Conservation (phyloP, 257 asterid genomes). For the Lantana camara region DNA sequence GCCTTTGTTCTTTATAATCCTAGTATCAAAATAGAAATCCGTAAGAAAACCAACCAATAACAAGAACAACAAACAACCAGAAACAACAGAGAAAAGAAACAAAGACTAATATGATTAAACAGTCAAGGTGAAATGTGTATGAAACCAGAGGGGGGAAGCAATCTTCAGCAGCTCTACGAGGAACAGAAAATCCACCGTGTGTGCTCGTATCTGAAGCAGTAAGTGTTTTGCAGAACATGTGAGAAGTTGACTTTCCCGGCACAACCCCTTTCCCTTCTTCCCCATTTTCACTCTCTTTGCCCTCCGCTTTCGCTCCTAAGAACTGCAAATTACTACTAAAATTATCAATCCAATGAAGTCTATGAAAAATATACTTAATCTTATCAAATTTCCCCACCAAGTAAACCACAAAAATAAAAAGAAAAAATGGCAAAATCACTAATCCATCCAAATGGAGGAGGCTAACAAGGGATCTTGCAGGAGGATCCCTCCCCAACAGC, state of each 20-base stretch:
- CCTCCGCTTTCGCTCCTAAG: slow-evolving; percentile 49
- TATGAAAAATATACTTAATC: not conserved
- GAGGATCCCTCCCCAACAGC: no score
- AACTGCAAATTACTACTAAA: slow-evolving; percentile 37
- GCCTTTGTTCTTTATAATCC: slow-evolving; percentile 96
- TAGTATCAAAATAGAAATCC: slow-evolving; percentile 29
- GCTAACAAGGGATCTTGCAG: no score
- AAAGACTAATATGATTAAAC: slow-evolving; percentile 6
- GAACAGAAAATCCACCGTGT: slow-evolving; percentile 98
- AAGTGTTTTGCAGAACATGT: slow-evolving; percentile 97
- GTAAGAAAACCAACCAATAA: not conserved
- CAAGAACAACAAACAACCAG: slow-evolving; percentile 23
- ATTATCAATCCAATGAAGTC: slow-evolving; percentile 4
- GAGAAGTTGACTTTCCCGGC: slow-evolving; percentile 73
- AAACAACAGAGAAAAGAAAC: not conserved
- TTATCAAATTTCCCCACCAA: slow-evolving; percentile 1
- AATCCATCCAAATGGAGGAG: not conserved
- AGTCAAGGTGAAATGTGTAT: slow-evolving; percentile 14
- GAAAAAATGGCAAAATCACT: not conserved
- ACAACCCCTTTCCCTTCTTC: slow-evolving; percentile 59
- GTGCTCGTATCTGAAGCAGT: slow-evolving; percentile 98
- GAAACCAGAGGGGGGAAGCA: slow-evolving; percentile 97
- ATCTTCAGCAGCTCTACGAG: slow-evolving; percentile 99
- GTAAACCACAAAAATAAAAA: not conserved
- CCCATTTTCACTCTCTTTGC: slow-evolving; percentile 44